These are phyloP conservation scores for Ascochyta pisi DNA, from an alignment of 2,329 filamentous ascomycete species.

Conservation along the genomic window DNA sequence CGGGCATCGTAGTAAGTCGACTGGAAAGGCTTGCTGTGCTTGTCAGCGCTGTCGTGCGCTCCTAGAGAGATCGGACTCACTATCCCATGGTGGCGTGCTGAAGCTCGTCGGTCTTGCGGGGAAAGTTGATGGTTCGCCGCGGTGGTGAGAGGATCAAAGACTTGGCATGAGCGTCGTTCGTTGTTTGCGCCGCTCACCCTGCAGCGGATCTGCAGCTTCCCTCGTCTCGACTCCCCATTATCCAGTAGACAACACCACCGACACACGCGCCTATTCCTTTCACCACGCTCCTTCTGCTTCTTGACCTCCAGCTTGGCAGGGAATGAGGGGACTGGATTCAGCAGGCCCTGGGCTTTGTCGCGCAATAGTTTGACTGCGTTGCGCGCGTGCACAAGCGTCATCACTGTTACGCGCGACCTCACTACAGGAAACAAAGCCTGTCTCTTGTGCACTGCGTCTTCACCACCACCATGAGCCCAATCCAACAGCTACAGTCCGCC, in stretches of 20 bases:
- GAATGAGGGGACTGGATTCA: conserved; percentile 35
- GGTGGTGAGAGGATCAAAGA: conserved; percentile 25
- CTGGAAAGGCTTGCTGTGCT: conserved; percentile 55
- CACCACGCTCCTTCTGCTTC: conserved; percentile 33
- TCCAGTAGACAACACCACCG: conserved; percentile 28
- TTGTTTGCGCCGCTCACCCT: conserved; percentile 6
- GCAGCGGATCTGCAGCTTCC: conserved; percentile 9
- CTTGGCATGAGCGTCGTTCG: conserved; percentile 7
- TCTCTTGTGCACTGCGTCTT: conserved; percentile 27
- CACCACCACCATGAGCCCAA: conserved; percentile 38
- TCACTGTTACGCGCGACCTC: conserved; percentile 19
- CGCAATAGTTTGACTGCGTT: conserved; percentile 38
- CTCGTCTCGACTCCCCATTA: conserved; percentile 12
- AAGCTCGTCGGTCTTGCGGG: conserved; percentile 28
- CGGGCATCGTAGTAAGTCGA: conserved; percentile 92
- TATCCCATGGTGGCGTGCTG: conserved; percentile 43
- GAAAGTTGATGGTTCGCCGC: conserved; percentile 25
- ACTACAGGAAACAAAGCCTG: conserved; percentile 35
- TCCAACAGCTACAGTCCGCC: conserved; percentile 87
- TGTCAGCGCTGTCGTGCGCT: conserved; percentile 19
- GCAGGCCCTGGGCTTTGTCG: conserved; percentile 39
- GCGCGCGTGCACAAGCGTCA: conserved; percentile 42
- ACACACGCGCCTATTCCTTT: conserved; percentile 28
- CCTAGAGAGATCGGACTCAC: conserved; percentile 28
- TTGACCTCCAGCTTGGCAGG: conserved; percentile 30